Percentiles rank a stretch among this genome's conserved stretches.
phyloP scores from a whole-genome alignment of 257 asterid species.

The Solanum phureja region DNA sequence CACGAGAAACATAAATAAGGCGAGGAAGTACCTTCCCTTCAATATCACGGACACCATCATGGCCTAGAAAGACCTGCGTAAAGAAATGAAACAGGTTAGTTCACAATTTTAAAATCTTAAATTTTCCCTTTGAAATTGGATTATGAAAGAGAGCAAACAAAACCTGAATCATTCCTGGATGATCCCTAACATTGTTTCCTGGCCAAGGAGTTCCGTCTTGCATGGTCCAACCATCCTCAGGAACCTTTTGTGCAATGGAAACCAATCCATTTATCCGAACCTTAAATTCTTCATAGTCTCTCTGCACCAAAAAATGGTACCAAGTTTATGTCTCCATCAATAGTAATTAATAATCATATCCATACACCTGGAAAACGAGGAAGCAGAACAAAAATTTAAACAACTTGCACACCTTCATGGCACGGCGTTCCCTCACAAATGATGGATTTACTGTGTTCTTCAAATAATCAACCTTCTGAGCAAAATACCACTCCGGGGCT shows the following conservation, averaged over 20 bases:
- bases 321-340: neutral
- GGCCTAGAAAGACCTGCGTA: constrained; percentile 62
- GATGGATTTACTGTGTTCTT: constrained; percentile 65
- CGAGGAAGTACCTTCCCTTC: constrained; percentile 86
- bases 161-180: constrained; percentile 97
- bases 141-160: neutral
- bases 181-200: constrained; percentile 79
- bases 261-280: constrained; percentile 75
- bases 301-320: constrained; percentile 28
- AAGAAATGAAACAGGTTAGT: neutral
- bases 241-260: constrained; percentile 74
- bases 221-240: constrained; percentile 96
- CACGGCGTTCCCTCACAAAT: constrained; percentile 88
- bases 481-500: constrained; percentile 89
- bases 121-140: neutral
- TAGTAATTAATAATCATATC: neutral
- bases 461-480: constrained; percentile 72
- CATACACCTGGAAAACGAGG: neutral
- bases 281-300: constrained; percentile 85
- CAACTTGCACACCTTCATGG: constrained; percentile 58
- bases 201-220: constrained; percentile 94
- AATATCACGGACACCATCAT: constrained; percentile 64
- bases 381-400: neutral
- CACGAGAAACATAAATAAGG: constrained; percentile 88
- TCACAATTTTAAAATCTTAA: neutral